These are phyloP conservation scores for Cotoneaster glaucophyllus DNA, from an alignment of 306 rosid species.

Conservation along the genomic window DNA sequence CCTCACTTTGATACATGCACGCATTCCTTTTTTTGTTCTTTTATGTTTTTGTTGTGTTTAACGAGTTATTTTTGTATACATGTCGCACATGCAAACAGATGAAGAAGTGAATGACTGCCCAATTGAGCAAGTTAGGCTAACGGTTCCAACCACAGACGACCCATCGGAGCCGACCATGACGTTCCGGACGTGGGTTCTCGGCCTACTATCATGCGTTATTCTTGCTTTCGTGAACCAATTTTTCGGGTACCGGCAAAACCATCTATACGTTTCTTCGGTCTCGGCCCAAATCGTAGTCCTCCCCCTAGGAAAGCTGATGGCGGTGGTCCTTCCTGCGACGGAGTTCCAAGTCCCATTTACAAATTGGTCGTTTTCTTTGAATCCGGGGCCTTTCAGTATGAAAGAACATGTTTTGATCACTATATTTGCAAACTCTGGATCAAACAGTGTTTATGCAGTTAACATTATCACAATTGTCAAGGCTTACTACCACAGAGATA, in stretches of 20 bases:
- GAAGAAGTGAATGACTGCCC: slow-evolving; percentile 27
- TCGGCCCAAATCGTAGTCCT: slow-evolving; percentile 25
- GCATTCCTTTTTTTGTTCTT: too few relatives aligned
- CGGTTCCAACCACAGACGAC: slow-evolving; percentile 36
- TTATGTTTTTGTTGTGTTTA: neutral
- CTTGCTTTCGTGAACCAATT: slow-evolving; percentile 29
- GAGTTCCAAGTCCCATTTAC: slow-evolving; percentile 1
- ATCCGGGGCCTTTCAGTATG: slow-evolving; percentile 37
- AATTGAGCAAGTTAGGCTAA: slow-evolving; percentile 29
- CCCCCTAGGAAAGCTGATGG: slow-evolving; percentile 33
- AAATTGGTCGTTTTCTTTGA: slow-evolving; percentile 21
- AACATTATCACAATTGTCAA: slow-evolving; percentile 26
- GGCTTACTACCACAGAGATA: slow-evolving; percentile 16
- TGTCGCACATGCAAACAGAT: neutral
- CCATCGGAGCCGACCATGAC: slow-evolving; percentile 25
- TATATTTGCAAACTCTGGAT: slow-evolving; percentile 30
- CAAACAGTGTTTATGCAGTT: slow-evolving; percentile 23
- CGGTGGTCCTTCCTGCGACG: slow-evolving; percentile 17
- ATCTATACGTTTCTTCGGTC: slow-evolving; percentile 14
- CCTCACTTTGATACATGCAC: too few relatives aligned
- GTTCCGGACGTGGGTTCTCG: slow-evolving; percentile 30
- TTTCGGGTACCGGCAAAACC: slow-evolving; percentile 26
- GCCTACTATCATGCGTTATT: slow-evolving; percentile 8
- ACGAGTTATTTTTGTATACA: neutral
- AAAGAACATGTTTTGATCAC: slow-evolving; percentile 37